Base-by-base conservation (phyloP, 106 monocot species). In the Dendrobium officinale region DNA sequence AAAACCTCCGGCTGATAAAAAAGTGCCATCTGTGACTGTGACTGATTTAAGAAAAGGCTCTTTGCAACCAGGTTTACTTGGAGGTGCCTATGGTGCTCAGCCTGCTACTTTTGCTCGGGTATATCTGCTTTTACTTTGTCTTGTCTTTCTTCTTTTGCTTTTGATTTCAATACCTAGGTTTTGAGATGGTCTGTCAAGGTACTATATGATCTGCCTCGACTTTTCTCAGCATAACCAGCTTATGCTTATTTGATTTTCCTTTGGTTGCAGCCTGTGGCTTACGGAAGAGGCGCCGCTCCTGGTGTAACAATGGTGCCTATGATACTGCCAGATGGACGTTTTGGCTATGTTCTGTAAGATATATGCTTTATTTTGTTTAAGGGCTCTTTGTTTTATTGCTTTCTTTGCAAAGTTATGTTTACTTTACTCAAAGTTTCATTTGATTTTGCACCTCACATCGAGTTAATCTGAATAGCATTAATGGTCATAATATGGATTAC, bases 1-100 rank as follows among this genome's bases (percentile, higher is more conserved):
- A 75, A 98, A 98, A 64, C 95, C 98, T 59, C 98, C 87, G 17
- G 75, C 92, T 61, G 95, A 91, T 16, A 98, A 94, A 79, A 89
- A 87, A 85, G 78, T 37, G 55, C 83, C 83, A 7, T 19, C 80
- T 10, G 86, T 75, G 17, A 51, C 85, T 48, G 87, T 75, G 17
- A 51, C 85, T 48, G 85, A 73, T 81, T n/a, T 81, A 67, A 84
- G 87, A 17, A 92, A 91, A 79, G 85, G 82, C 77, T 59, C 82
- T 45, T 77, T 92, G 59, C 90, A 92, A 19, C 89, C 86, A 81
- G 86, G 88, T 54, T 26, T 86, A 27, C 83, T 90, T 77, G 85
- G 90, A 20, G 84, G 84, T 83, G 81, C 80, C 40, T 88, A 84
- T 82, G 81, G 87, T 86, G 85, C 74, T 49, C 73, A 90, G 49